Evolutionary conservation across 768 basidiomycete species (phyloP).

Genomic region (Rhodotorula paludigena): DNA sequence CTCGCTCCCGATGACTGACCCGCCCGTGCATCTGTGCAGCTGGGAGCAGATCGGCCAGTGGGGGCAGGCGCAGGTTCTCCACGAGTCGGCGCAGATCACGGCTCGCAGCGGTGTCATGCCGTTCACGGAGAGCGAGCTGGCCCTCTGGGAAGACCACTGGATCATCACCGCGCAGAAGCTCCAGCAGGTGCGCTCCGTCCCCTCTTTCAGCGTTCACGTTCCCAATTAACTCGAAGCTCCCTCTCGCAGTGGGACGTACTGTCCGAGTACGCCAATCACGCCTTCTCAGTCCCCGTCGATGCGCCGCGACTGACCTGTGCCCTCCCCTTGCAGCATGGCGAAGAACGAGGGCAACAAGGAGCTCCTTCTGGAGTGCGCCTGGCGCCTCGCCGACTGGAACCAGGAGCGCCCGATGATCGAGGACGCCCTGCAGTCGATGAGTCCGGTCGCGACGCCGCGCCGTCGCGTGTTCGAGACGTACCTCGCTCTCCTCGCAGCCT

Average conservation of each 20-base stretch:
- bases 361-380: constrained; percentile 86
- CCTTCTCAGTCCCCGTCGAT: not conserved
- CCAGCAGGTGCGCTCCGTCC: constrained; percentile 54
- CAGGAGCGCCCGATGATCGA: constrained; percentile 65
- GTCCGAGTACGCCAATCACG: constrained; percentile 54
- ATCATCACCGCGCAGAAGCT: constrained; percentile 89
- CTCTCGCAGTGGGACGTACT: constrained; percentile 76
- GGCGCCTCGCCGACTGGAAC: constrained; percentile 86
- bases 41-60: constrained; percentile 93
- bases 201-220: too few species aligned
- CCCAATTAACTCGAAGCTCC: not conserved
- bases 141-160: constrained; percentile 99
- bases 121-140: constrained; percentile 91
- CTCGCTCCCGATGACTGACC: constrained; percentile 48
- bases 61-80: constrained; percentile 74
- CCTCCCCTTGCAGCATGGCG: constrained; percentile 54
- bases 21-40: not conserved
- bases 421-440: constrained; percentile 67
- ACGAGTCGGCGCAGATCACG: constrained; percentile 83
- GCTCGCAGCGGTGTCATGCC: constrained; percentile 74
- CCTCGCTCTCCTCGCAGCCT: constrained; percentile 74
- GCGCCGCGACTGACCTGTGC: not conserved
- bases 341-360: constrained; percentile 85
- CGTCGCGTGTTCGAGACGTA: constrained; percentile 96
- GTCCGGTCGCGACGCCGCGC: constrained; percentile 87